Evolutionary conservation across 2,329 filamentous ascomycete genomes (phyloP).

Genomic region (Ophiostoma novo-ulmi): DNA sequence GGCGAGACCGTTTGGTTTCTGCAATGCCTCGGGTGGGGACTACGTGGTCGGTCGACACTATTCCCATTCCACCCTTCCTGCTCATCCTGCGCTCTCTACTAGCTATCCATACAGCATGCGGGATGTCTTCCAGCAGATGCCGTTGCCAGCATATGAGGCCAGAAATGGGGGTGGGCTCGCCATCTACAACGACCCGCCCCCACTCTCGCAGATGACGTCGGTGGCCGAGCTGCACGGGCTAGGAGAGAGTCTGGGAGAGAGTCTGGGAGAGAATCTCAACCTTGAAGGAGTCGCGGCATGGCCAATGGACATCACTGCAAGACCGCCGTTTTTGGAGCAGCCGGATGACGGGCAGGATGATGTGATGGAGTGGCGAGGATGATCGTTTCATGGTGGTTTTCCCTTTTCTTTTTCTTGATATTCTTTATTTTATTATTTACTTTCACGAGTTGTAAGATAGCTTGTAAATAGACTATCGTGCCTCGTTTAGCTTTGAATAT

Average conservation of each 20-base stretch:
- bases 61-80: too few relatives aligned
- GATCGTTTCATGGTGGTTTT: neutral
- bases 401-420: neutral
- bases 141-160: neutral
- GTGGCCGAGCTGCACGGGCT: neutral
- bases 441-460: slow-evolving; percentile 7
- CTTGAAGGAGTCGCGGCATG: neutral
- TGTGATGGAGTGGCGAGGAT: neutral
- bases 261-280: neutral
- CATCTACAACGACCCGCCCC: neutral
- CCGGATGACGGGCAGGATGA: neutral
- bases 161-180: slow-evolving; percentile 7
- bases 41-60: too few relatives aligned
- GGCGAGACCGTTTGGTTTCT: neutral
- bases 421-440: neutral
- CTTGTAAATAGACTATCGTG: neutral
- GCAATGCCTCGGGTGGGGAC: too few relatives aligned
- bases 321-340: neutral
- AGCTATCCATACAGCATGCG: neutral
- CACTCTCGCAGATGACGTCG: slow-evolving; percentile 8
- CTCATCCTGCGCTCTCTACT: neutral
- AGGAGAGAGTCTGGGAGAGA: neutral
- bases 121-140: too few relatives aligned
- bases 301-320: neutral
- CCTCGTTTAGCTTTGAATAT: neutral